Evolutionary conservation across 805 yeast species (phyloP).

Genomic region (Isabelozyma heimii): DNA sequence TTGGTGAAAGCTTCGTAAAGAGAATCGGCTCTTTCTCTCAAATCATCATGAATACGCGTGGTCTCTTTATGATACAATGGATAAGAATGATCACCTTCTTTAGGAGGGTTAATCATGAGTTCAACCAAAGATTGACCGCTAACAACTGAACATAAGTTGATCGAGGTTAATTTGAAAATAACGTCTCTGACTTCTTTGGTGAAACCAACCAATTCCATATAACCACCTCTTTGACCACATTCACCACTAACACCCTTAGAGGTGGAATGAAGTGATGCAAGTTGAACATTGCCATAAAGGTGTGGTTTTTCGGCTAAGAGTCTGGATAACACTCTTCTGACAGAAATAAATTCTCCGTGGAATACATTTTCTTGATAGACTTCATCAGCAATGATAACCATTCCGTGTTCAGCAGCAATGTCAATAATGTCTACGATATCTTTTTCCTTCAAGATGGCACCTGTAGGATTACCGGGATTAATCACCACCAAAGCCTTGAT

Average conservation of each 20-base stretch:
- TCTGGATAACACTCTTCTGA: slow-evolving; percentile 73
- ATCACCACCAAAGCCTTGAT: slow-evolving; percentile 86
- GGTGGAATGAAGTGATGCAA: slow-evolving; percentile 94
- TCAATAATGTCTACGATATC: slow-evolving; percentile 70
- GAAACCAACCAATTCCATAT: slow-evolving; percentile 91
- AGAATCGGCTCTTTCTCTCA: slow-evolving; percentile 59
- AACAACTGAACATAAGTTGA: slow-evolving; percentile 90
- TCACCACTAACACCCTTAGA: slow-evolving; percentile 98
- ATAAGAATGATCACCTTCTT: slow-evolving; percentile 70
- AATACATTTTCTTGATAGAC: slow-evolving; percentile 95
- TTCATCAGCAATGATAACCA: slow-evolving; percentile 93
- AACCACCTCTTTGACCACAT: slow-evolving; percentile 99
- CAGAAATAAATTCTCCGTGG: slow-evolving; percentile 76
- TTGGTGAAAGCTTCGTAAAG: slow-evolving; percentile 68
- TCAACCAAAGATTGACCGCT: slow-evolving; percentile 93
- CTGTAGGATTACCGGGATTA: slow-evolving; percentile 99
- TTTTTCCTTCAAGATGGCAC: slow-evolving; percentile 66
- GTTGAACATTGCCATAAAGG: slow-evolving; percentile 67
- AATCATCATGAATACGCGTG: slow-evolving; percentile 54
- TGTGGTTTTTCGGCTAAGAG: slow-evolving; percentile 55
- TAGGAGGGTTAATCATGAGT: slow-evolving; percentile 91
- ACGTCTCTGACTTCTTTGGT: slow-evolving; percentile 63
- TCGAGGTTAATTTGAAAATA: slow-evolving; percentile 82
- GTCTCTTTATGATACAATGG: slow-evolving; percentile 65
- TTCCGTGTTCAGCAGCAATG: slow-evolving; percentile 80